Evolutionary conservation across 129 eudicot genomes (phyloP), one percentile per base, ranked within the genome.

Genomic region (Escallonia herrerae): DNA sequence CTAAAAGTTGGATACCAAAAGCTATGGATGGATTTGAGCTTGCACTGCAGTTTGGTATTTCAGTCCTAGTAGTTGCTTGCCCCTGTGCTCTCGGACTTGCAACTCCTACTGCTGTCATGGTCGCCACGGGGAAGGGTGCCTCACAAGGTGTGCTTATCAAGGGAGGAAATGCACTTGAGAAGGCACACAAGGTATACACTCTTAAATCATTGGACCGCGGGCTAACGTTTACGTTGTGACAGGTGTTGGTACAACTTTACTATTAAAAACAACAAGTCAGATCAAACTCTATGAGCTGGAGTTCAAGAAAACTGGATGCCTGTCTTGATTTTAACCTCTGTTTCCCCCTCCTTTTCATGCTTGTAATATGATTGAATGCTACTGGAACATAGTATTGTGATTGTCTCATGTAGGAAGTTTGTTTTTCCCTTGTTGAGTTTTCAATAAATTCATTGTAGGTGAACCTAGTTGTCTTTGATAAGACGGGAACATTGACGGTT

Each of bases 11-110:
- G 99, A 89, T 94, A 69, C 99, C 97, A 38, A 72, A 84, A 71
- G 84, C 84, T 22, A 94, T 94, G 99, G 97, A 94, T 58, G 95
- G 69, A 40, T 94, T 94, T 64, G 95, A 94, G 76, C 95, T 89
- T 40, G 97, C 99, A 4, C 71, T 94, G 72, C 97, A 94, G 81
- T 94, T 94, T 79, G 86, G 83, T 14, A 89, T 94, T 11, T 89
- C 99, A 9, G 99, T 94, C n/a, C 70, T 94, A 52, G 99, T 94
- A 73, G 95, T 94, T 72, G 99, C 99, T 54, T 94, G 99, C 71
- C 99, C 99, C 5, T 94, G 99, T 80, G 99, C 99, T 41, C 69
- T 94, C 52, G 99, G 99, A 64, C 82, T 94, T 66, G 97, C 99
- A 62, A 94, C 99, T 68, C 99, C 99, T 41, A 94, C 97, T 1